Percentiles rank a stretch among this genome's conserved stretches.
Evolutionary conservation across 768 basidiomycete genomes (phyloP).

Genomic region (Pisolithus marmoratus): DNA sequence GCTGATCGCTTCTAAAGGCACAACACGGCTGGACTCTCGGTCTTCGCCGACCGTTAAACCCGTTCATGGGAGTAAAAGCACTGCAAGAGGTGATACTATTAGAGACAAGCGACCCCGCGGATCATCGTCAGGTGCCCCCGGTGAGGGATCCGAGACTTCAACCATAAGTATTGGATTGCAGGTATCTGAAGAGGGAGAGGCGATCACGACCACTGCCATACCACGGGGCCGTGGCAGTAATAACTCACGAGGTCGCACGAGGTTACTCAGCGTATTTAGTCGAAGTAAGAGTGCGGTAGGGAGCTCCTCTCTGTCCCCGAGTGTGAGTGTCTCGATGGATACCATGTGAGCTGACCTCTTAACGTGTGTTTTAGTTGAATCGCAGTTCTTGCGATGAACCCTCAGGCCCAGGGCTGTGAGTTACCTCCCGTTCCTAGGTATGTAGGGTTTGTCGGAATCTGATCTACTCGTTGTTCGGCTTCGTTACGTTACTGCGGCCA

Average conservation of each 20-base stretch:
- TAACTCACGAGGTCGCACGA: constrained; percentile 23
- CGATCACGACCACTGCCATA: constrained; percentile 15
- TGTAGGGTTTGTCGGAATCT: background rate
- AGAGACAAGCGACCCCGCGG: constrained; percentile 9
- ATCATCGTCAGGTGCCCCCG: constrained; percentile 17
- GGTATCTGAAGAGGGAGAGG: constrained; percentile 40
- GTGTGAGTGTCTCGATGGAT: constrained; percentile 8
- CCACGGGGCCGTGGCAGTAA: constrained; percentile 5
- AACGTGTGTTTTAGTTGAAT: constrained; percentile 1
- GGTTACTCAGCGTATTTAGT: constrained; percentile 25
- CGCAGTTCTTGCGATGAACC: constrained; percentile 4
- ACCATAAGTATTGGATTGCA: constrained; percentile 21
- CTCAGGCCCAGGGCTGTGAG: too few species aligned
- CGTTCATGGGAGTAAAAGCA: constrained; percentile 15
- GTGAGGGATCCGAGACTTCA: background rate
- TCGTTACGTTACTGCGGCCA: background rate
- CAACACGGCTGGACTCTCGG: constrained; percentile 24
- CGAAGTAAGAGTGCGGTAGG: constrained; percentile 17
- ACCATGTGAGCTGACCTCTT: background rate
- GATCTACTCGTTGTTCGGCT: background rate
- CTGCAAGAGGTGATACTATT: constrained; percentile 8
- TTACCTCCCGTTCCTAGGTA: background rate
- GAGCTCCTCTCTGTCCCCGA: background rate
- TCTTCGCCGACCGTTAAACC: constrained; percentile 15
- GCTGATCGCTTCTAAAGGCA: constrained; percentile 44